phyloP scores from a whole-genome alignment of 1,284 basidiomycete genomes.

The Meripilus lineatus region DNA sequence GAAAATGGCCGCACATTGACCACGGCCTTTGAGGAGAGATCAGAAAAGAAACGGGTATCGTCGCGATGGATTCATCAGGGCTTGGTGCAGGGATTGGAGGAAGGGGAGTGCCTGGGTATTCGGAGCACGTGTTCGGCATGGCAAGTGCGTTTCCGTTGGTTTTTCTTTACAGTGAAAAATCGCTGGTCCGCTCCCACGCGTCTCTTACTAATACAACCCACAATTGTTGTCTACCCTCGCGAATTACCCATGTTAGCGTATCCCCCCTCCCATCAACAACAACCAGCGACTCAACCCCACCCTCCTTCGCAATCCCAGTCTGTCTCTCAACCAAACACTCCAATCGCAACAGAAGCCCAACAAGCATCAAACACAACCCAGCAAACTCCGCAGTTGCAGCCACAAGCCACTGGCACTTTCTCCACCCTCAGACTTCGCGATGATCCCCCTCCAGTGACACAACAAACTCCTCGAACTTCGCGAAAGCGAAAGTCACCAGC shows the following conservation, averaged over 20 bases:
- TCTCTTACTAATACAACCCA: conserved; percentile 33
- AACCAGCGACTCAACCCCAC: conserved; percentile 27
- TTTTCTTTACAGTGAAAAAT: too few species aligned
- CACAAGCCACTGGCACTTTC: conserved; percentile 33
- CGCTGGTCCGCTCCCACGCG: conserved; percentile 23
- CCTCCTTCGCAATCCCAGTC: conserved; percentile 22
- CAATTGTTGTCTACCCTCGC: conserved; percentile 21
- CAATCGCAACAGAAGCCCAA: conserved; percentile 5
- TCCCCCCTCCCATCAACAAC: conserved; percentile 33
- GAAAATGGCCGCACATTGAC: too few species aligned
- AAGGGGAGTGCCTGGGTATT: too few species aligned
- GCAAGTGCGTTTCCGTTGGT: not conserved
- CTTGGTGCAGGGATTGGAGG: too few species aligned
- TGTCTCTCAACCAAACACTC: conserved; percentile 12
- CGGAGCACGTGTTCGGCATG: not conserved
- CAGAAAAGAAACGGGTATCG: too few species aligned
- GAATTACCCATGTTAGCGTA: conserved; percentile 32
- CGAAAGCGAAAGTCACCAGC: conserved; percentile 37
- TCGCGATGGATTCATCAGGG: too few species aligned
- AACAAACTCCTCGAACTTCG: conserved; percentile 24
- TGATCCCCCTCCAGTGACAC: conserved; percentile 37
- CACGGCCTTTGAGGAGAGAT: too few species aligned
- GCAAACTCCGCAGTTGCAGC: conserved; percentile 22
- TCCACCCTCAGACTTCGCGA: conserved; percentile 62
- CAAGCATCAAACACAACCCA: conserved; percentile 16